Percentiles rank a stretch among this genome's conserved stretches.
Conservation (phyloP, 768 basidiomycete species). For the Podaxis carcinomalis region DNA sequence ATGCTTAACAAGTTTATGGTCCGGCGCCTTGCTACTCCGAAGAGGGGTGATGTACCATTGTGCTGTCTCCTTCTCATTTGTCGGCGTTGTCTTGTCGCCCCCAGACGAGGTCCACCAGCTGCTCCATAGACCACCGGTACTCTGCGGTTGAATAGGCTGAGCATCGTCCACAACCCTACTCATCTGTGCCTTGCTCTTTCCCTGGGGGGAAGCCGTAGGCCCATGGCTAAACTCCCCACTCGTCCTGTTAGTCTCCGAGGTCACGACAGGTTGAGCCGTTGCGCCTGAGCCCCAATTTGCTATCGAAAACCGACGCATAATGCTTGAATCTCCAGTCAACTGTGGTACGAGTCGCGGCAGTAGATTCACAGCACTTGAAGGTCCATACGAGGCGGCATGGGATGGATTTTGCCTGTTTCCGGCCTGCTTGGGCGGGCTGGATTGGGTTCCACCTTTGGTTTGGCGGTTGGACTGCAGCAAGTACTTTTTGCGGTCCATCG, state of each 20-base stretch:
- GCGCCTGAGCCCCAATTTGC: constrained; percentile 53
- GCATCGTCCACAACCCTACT: constrained; percentile 30
- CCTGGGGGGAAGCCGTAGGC: constrained; percentile 15
- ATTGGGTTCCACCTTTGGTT: constrained; percentile 30
- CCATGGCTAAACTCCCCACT: constrained; percentile 32
- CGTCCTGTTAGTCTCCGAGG: constrained; percentile 27
- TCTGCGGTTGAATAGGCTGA: constrained; percentile 53
- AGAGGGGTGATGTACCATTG: constrained; percentile 64
- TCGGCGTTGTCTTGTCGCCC: constrained; percentile 34
- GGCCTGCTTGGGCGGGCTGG: constrained; percentile 21
- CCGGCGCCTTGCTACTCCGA: constrained; percentile 46
- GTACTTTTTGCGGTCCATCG: constrained; percentile 60
- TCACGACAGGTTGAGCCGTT: constrained; percentile 29
- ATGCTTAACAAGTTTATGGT: constrained; percentile 67
- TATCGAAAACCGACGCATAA: constrained; percentile 67
- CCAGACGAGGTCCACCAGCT: constrained; percentile 75
- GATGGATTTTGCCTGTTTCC: constrained; percentile 26
- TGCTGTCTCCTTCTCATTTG: constrained; percentile 40
- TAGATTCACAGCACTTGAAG: constrained; percentile 52
- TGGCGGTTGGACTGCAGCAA: constrained; percentile 56
- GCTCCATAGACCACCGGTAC: constrained; percentile 72
- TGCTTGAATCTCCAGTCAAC: constrained; percentile 63
- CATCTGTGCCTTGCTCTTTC: constrained; percentile 22
- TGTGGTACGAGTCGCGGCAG: constrained; percentile 70
- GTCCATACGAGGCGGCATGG: constrained; percentile 51